Evolutionary conservation across 1,284 basidiomycete genomes (phyloP).

Genomic region (Ceratobasidium sp.): DNA sequence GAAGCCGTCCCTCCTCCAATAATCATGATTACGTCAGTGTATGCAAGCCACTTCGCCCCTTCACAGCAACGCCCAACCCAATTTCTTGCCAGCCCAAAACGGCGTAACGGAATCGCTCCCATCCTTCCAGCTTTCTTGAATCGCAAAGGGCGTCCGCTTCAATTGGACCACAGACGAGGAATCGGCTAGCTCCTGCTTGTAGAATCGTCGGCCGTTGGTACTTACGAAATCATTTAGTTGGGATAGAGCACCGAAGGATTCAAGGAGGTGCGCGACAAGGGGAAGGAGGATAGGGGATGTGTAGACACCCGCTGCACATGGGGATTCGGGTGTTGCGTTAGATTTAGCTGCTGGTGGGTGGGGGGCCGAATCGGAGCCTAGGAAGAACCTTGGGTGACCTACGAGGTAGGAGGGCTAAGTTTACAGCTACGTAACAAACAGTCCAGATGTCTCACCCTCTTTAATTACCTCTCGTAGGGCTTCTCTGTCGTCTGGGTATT

Average conservation of each 20-base stretch:
- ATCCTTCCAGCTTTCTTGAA: slow-evolving; percentile 67
- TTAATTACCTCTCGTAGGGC: slow-evolving; percentile 87
- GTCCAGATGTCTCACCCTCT: slow-evolving; percentile 67
- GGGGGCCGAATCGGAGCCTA: slow-evolving; percentile 97
- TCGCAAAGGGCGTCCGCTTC: slow-evolving; percentile 61
- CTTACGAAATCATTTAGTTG: slow-evolving; percentile 85
- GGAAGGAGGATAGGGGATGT: slow-evolving; percentile 93
- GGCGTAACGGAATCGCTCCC: slow-evolving; percentile 79
- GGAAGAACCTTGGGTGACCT: slow-evolving; percentile 97
- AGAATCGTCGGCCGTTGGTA: slow-evolving; percentile 83
- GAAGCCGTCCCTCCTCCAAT: neutral
- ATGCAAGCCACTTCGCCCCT: slow-evolving; percentile 15
- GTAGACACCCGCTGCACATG: slow-evolving; percentile 94
- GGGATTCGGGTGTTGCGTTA: slow-evolving; percentile 75
- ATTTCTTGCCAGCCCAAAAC: slow-evolving; percentile 90
- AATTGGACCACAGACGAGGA: slow-evolving; percentile 55
- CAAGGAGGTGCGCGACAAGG: slow-evolving; percentile 85
- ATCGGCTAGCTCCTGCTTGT: slow-evolving; percentile 61
- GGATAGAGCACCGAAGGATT: slow-evolving; percentile 87
- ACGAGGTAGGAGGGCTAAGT: slow-evolving; percentile 4
- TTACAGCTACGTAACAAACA: neutral
- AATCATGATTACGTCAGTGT: slow-evolving; percentile 43
- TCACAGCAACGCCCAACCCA: slow-evolving; percentile 82
- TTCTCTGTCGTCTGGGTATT: slow-evolving; percentile 91
- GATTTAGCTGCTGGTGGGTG: slow-evolving; percentile 89